Conservation (phyloP, 106 monocot species). For the Dactylorhiza incarnata region DNA sequence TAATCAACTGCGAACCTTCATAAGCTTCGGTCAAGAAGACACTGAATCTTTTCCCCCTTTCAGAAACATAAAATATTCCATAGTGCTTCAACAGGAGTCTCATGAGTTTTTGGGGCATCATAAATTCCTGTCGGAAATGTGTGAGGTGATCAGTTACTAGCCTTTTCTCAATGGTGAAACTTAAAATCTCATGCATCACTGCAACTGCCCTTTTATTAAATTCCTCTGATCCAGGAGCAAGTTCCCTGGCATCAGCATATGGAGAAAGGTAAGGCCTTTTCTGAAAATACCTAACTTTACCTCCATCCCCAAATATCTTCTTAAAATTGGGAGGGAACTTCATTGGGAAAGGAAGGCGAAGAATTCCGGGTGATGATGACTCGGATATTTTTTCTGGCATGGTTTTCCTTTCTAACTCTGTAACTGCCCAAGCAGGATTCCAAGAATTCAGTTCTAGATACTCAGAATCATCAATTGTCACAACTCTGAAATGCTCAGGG, state of each 20-base stretch:
- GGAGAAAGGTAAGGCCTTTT: slow-evolving; percentile 64
- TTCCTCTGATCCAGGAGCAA: slow-evolving; percentile 58
- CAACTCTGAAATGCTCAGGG: slow-evolving; percentile 60
- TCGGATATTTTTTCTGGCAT: not conserved
- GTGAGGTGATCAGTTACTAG: slow-evolving; percentile 85
- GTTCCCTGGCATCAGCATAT: slow-evolving; percentile 59
- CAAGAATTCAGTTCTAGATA: slow-evolving; percentile 64
- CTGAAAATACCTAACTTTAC: slow-evolving; percentile 72
- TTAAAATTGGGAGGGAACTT: slow-evolving; percentile 73
- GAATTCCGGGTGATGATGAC: slow-evolving; percentile 37
- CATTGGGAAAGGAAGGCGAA: slow-evolving; percentile 69
- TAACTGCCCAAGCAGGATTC: slow-evolving; percentile 77
- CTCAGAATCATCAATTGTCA: slow-evolving; percentile 46
- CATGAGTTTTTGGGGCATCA: slow-evolving; percentile 95
- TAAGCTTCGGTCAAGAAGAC: slow-evolving; percentile 85
- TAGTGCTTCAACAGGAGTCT: slow-evolving; percentile 83
- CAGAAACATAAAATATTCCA: slow-evolving; percentile 90
- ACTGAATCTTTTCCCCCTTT: slow-evolving; percentile 77
- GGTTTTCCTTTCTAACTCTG: slow-evolving; percentile 74
- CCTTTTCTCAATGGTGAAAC: slow-evolving; percentile 85
- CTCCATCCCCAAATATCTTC: slow-evolving; percentile 50
- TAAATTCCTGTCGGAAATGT: slow-evolving; percentile 74
- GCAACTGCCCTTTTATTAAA: slow-evolving; percentile 89
- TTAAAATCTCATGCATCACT: slow-evolving; percentile 86
- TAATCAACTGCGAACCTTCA: slow-evolving; percentile 63